Conservation (phyloP, 2,329 filamentous ascomycete species). For the Nemania diffusa region DNA sequence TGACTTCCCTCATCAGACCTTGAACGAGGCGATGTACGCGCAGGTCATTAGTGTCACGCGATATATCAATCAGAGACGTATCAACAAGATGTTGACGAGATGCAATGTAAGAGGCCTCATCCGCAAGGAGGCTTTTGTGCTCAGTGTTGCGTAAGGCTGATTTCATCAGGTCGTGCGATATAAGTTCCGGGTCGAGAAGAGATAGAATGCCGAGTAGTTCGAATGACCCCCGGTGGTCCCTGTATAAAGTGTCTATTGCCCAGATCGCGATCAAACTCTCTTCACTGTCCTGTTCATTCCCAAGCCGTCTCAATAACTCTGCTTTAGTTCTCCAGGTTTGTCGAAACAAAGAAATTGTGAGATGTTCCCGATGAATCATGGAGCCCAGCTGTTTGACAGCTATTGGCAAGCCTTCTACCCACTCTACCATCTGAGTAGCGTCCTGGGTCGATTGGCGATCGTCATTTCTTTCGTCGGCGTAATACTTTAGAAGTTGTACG, state of each 20-base stretch:
- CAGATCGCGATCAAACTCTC: background rate
- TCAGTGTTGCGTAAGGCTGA: background rate
- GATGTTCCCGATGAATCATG: background rate
- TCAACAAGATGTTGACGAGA: background rate
- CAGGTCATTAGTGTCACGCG: background rate
- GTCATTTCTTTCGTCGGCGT: background rate
- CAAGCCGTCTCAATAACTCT: background rate
- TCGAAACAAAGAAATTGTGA: background rate
- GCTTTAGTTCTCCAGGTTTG: background rate
- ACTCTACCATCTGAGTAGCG: background rate
- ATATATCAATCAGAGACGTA: background rate
- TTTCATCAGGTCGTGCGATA: background rate
- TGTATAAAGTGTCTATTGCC: background rate
- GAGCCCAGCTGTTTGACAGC: conserved; percentile 1
- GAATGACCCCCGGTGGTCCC: background rate
- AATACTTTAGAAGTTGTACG: background rate
- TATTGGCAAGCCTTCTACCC: background rate
- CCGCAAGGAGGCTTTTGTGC: background rate
- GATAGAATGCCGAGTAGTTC: background rate
- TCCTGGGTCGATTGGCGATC: background rate
- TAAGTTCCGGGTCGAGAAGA: background rate
- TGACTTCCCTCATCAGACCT: background rate
- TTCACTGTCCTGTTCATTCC: background rate
- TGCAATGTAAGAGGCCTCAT: background rate
- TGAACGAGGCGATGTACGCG: background rate